Evolutionary conservation across 345 rosid genomes (phyloP).

Genomic region (Ricinus communis): DNA sequence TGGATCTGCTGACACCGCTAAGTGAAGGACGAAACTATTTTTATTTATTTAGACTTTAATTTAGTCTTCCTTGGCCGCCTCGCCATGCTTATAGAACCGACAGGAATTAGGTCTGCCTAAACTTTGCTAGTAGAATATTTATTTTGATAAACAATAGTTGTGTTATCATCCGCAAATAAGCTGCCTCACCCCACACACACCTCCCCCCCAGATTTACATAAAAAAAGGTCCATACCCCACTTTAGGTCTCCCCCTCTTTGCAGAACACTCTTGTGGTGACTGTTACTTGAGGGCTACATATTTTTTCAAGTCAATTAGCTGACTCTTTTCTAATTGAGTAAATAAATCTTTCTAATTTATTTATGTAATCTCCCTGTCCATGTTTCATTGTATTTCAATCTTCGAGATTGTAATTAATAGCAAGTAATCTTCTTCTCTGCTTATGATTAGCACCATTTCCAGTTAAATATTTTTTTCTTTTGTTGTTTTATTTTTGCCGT

Average conservation of each 20-base stretch:
- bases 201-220: neutral
- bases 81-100: constrained; percentile 6
- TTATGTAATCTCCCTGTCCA: neutral
- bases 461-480: neutral
- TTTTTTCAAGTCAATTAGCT: constrained; percentile 2
- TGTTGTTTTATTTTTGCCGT: no score
- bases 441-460: neutral
- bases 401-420: neutral
- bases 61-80: neutral
- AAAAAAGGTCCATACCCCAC: constrained; percentile 1
- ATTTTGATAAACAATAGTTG: constrained; percentile 10
- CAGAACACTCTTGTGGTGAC: neutral
- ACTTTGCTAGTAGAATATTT: constrained; percentile 1
- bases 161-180: constrained; percentile 1
- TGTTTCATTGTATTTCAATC: neutral
- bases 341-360: neutral
- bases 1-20: constrained; percentile 42
- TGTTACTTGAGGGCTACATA: constrained; percentile 8
- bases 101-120: constrained; percentile 1
- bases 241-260: constrained; percentile 6
- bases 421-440: neutral
- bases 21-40: constrained; percentile 7
- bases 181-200: neutral
- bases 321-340: neutral
- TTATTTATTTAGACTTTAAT: neutral